Evolutionary conservation across 352 stramenopile species (phyloP).

Genomic region (Pythium plurisporium): DNA sequence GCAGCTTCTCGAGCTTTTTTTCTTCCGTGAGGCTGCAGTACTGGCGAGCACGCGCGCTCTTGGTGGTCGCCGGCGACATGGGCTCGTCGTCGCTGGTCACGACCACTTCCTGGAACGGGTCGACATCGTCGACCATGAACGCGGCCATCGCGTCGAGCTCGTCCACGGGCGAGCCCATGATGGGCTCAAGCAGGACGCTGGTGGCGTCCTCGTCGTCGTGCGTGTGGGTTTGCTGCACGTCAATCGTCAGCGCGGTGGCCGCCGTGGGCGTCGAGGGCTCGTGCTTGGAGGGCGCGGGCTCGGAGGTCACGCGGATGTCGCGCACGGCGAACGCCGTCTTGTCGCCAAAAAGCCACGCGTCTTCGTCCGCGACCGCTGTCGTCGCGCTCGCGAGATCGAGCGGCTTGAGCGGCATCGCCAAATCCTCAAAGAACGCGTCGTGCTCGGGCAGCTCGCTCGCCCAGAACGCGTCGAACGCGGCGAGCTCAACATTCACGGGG

Average conservation of each 20-base stretch:
- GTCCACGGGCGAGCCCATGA: conserved; percentile 47
- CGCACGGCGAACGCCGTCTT: conserved; percentile 15
- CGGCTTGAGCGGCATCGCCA: conserved; percentile 17
- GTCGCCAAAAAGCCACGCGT: conserved; percentile 22
- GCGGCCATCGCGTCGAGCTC: conserved; percentile 59
- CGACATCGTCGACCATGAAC: conserved; percentile 56
- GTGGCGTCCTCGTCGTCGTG: conserved; percentile 35
- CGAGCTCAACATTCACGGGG: conserved; percentile 6
- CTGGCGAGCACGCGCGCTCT: conserved; percentile 1
- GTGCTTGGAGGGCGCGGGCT: background rate
- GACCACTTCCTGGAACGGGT: conserved; percentile 45
- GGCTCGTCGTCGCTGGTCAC: conserved; percentile 23
- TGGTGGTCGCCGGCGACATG: conserved; percentile 6
- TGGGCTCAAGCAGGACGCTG: conserved; percentile 53
- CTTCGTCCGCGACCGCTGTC: conserved; percentile 6
- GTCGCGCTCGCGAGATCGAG: background rate
- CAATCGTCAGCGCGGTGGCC: background rate
- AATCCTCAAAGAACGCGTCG: conserved; percentile 9
- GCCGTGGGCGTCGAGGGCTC: background rate
- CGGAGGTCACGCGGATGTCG: conserved; percentile 15
- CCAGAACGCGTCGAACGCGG: conserved; percentile 15
- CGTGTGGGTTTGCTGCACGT: background rate
- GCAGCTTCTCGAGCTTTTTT: conserved; percentile 45
- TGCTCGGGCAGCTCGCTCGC: conserved; percentile 8
- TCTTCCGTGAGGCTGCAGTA: conserved; percentile 12